phyloP scores from a whole-genome alignment of 176 grass and related monocot genomes.

The Oryza punctata region DNA sequence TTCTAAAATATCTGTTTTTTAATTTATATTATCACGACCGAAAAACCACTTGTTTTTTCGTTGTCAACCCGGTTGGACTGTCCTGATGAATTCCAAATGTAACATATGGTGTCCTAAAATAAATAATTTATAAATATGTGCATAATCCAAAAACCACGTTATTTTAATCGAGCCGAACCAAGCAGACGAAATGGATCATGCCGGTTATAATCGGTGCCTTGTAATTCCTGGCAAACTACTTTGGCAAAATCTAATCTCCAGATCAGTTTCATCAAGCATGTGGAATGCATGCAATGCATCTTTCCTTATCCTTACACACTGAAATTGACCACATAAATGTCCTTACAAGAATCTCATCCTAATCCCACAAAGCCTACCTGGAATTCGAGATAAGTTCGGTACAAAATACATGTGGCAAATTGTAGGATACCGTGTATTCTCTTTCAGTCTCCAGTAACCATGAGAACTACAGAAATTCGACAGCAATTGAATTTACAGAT shows the following conservation, averaged over 20 bases:
- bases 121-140: too few relatives aligned
- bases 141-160: too few relatives aligned
- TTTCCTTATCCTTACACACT: conserved; percentile 5
- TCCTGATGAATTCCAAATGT: too few relatives aligned
- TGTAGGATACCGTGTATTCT: background rate
- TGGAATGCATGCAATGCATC: conserved; percentile 6
- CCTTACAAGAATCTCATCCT: conserved; percentile 1
- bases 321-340: conserved; percentile 10
- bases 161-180: too few relatives aligned
- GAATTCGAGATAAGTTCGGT: background rate
- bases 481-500: background rate
- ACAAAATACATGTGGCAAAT: background rate
- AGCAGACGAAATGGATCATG: too few relatives aligned
- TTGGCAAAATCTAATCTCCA: background rate
- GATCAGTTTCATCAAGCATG: conserved; percentile 25
- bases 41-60: too few relatives aligned
- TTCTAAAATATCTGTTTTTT: too few relatives aligned
- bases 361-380: background rate
- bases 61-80: too few relatives aligned
- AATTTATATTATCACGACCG: too few relatives aligned
- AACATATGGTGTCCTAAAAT: too few relatives aligned
- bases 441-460: background rate
- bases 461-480: background rate
- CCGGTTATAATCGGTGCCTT: too few relatives aligned
- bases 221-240: too few relatives aligned